phyloP scores from a whole-genome alignment of 768 basidiomycete species.

The Rhodocollybia butyracea region DNA sequence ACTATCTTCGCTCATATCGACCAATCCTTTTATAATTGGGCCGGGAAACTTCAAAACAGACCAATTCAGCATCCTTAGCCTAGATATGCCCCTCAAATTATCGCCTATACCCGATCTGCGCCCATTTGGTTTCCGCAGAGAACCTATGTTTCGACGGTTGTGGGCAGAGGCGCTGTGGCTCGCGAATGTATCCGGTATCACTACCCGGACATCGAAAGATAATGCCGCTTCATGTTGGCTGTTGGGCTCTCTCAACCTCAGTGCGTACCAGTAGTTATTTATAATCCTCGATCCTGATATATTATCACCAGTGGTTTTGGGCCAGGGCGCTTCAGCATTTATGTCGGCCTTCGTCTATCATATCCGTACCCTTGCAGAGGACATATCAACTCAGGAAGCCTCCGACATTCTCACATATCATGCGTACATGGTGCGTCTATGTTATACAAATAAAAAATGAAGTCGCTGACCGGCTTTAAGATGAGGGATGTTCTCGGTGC shows the following conservation, averaged over 20 bases:
- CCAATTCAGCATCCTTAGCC: not conserved
- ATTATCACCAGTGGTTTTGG: not conserved
- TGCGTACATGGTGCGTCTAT: not conserved
- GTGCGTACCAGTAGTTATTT: not conserved
- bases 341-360: not conserved
- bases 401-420: not conserved
- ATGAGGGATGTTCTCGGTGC: not conserved
- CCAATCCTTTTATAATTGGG: constrained; percentile 10
- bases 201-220: not conserved
- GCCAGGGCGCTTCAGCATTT: not conserved
- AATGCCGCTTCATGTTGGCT: constrained; percentile 6
- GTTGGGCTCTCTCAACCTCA: not conserved
- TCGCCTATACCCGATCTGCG: not conserved
- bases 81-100: not conserved
- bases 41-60: not conserved
- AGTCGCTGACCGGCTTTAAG: not conserved
- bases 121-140: not conserved
- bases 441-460: not conserved
- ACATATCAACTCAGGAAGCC: not conserved
- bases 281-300: not conserved
- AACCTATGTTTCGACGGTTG: not conserved
- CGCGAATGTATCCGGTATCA: not conserved
- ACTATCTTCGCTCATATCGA: not conserved
- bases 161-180: constrained; percentile 4
- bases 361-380: not conserved